Evolutionary conservation across 1,284 basidiomycete species (phyloP).

Genomic region (Apiotrichum montevideense): DNA sequence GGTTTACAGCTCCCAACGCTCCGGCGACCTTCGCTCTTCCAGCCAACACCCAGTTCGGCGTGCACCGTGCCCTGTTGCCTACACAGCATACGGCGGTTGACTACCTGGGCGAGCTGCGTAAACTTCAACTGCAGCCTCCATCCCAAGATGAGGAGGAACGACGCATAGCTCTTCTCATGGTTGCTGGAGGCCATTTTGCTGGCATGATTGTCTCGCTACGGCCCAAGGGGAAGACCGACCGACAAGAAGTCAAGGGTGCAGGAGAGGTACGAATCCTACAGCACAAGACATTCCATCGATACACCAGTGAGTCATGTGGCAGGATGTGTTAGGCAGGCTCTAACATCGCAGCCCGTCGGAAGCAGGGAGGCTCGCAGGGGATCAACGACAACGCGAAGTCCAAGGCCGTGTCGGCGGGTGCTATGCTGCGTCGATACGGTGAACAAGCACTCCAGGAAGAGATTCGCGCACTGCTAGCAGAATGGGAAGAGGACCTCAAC

Average conservation of each 20-base stretch:
- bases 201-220: slow-evolving; percentile 68
- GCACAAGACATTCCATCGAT: slow-evolving; percentile 97
- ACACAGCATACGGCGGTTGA: slow-evolving; percentile 46
- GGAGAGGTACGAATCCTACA: slow-evolving; percentile 68
- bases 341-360: slow-evolving; percentile 66
- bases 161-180: slow-evolving; percentile 90
- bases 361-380: slow-evolving; percentile 94
- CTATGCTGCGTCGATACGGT: slow-evolving; percentile 87
- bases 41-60: slow-evolving; percentile 71
- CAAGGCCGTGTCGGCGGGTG: slow-evolving; percentile 89
- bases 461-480: slow-evolving; percentile 68
- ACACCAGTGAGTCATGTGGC: slow-evolving; percentile 66
- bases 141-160: slow-evolving; percentile 55
- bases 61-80: slow-evolving; percentile 73
- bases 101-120: slow-evolving; percentile 52
- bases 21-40: slow-evolving; percentile 42
- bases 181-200: slow-evolving; percentile 95
- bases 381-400: slow-evolving; percentile 90
- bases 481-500: slow-evolving; percentile 78
- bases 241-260: slow-evolving; percentile 51
- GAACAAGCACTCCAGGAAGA: slow-evolving; percentile 91
- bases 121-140: slow-evolving; percentile 57
- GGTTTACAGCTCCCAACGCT: slow-evolving; percentile 67
- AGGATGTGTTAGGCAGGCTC: background rate
- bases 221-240: slow-evolving; percentile 54